phyloP scores from a whole-genome alignment of 805 yeast genomes.

The Candida endomychidarum region DNA sequence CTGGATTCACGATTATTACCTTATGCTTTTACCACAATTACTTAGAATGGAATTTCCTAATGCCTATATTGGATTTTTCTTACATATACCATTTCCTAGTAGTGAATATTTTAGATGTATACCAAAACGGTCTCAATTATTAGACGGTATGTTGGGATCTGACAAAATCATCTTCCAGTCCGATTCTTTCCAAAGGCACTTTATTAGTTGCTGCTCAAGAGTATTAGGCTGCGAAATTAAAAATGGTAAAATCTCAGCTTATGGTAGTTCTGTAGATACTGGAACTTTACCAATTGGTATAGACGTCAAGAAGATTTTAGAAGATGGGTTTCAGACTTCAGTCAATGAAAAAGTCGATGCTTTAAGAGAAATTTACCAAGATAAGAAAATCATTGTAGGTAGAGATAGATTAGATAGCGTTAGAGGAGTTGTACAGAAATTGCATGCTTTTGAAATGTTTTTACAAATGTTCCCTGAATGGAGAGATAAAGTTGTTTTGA shows the following conservation, averaged over 20 bases:
- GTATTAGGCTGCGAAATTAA: slow-evolving; percentile 78
- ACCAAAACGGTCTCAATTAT: slow-evolving; percentile 74
- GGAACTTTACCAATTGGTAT: slow-evolving; percentile 88
- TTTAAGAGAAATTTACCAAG: slow-evolving; percentile 60
- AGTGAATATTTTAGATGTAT: slow-evolving; percentile 90
- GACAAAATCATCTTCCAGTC: slow-evolving; percentile 86
- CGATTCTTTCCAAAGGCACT: slow-evolving; percentile 84
- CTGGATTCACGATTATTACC: slow-evolving; percentile 90
- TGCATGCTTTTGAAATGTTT: slow-evolving; percentile 87
- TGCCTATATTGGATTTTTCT: slow-evolving; percentile 71
- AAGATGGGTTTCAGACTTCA: slow-evolving; percentile 50
- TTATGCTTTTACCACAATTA: slow-evolving; percentile 78
- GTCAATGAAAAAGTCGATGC: slow-evolving; percentile 66
- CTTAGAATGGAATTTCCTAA: slow-evolving; percentile 74
- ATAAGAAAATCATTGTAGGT: slow-evolving; percentile 82
- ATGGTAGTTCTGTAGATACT: slow-evolving; percentile 75
- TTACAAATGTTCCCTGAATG: slow-evolving; percentile 90
- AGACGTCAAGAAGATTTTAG: slow-evolving; percentile 66
- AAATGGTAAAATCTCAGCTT: slow-evolving; percentile 57
- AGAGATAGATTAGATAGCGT: slow-evolving; percentile 91
- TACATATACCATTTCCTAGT: slow-evolving; percentile 94
- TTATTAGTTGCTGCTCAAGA: slow-evolving; percentile 85
- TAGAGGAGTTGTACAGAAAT: slow-evolving; percentile 89
- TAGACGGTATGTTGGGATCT: slow-evolving; percentile 91
- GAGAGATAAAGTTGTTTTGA: slow-evolving; percentile 80